phyloP scores from a whole-genome alignment of 148 eudicot genomes.

The Camellia japonica region DNA sequence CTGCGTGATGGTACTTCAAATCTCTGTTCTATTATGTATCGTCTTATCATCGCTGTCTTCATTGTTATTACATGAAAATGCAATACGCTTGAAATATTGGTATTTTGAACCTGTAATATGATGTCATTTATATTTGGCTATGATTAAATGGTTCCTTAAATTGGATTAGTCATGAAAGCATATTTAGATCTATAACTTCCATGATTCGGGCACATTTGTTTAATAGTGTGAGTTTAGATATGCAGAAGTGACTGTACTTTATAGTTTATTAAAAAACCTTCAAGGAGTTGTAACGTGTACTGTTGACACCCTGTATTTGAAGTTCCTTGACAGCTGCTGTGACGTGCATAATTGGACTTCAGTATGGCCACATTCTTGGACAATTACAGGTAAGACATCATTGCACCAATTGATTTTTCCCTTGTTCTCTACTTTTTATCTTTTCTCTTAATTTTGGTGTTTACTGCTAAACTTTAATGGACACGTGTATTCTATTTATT shows the following conservation, averaged over 20 bases:
- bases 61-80: slow-evolving; percentile 1
- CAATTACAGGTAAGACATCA: slow-evolving; percentile 52
- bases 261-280: neutral
- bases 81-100: neutral
- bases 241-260: neutral
- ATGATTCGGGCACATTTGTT: neutral
- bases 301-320: slow-evolving; percentile 15
- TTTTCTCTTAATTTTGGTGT: neutral
- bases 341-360: slow-evolving; percentile 75
- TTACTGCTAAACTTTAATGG: neutral
- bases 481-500: too few species aligned
- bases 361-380: slow-evolving; percentile 75
- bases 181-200: neutral
- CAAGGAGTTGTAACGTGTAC: slow-evolving; percentile 3
- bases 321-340: slow-evolving; percentile 76
- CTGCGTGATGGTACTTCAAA: neutral
- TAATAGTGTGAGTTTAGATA: neutral
- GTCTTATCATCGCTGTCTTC: neutral
- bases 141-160: neutral
- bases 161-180: neutral
- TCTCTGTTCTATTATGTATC: neutral
- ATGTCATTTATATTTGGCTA: neutral
- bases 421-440: neutral
- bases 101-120: neutral
- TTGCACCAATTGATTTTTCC: neutral